Evolutionary conservation across 352 stramenopile species (phyloP), one percentile per base, ranked within the genome.

Genomic region (Lagenidium sp.): DNA sequence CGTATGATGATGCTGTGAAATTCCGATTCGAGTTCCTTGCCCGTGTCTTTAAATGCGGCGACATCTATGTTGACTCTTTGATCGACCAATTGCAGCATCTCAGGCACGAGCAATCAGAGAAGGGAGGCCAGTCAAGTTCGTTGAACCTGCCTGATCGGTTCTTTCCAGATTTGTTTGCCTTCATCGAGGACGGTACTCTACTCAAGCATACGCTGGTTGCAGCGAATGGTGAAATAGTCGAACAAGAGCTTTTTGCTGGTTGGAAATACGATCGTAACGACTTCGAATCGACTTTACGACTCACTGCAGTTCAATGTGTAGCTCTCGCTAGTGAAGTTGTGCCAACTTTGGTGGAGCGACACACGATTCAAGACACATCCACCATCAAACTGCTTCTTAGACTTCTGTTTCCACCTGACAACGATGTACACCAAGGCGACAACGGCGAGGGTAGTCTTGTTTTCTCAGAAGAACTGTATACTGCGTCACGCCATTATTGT

Each of bases 381-480:
- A 59, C 74, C 12, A 71, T 88, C 56, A 88, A 88, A 44, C 80
- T 87, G 61, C 23, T 88, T 41, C 48, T 91, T 21, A 72, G 78
- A 2, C 53, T 86, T 41, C 36, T 88, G 20, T 91, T 88, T 34
- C 75, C 78, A 15, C 73, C 78, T 7, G 68, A 83, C 40, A 85
- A 85, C 23, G 75, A 91, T 57, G 75, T 88, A 1, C 75, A 91
- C 42, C 58, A 82, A 53, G 72, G 40, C 6, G 65, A 78, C 42
- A 65, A 80, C 11, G 59, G 58, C 1, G 60, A 55, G 21, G 30
- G 35, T 1, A 55, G 58, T 32, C 47, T 86, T 4, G 58, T 72
- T 13, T 66, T 86, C 11, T 65, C 73, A 2, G 47, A 50, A 11
- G 68, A 84, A 43, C 51, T 88, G 4, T 91, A 87, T 46, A 37